Evolutionary conservation across 257 asterid genomes (phyloP).

Genomic region (Nicotiana noctiflora): DNA sequence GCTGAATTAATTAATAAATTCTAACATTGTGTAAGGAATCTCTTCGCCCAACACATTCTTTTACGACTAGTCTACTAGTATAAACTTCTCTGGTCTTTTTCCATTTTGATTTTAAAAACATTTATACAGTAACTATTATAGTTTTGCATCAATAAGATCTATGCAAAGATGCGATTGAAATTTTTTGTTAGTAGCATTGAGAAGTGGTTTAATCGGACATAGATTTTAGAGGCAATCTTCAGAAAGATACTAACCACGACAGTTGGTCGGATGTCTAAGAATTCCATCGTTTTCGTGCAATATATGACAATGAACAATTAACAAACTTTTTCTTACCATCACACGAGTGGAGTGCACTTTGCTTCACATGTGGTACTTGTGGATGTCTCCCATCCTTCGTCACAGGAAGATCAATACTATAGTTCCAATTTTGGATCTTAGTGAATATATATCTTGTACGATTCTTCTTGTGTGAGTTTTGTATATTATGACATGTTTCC

Average conservation of each 20-base stretch:
- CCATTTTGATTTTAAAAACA: too few species aligned
- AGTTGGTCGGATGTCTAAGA: constrained; percentile 32
- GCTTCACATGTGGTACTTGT: constrained; percentile 6
- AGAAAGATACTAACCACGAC: constrained; percentile 34
- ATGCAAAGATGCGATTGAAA: neutral
- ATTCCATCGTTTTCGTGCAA: neutral
- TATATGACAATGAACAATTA: neutral
- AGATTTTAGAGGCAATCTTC: constrained; percentile 32
- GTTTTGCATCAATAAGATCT: neutral
- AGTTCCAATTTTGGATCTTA: neutral
- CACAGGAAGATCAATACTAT: neutral
- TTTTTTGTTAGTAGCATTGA: neutral
- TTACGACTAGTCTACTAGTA: neutral
- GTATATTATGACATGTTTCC: too few species aligned
- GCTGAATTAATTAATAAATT: neutral
- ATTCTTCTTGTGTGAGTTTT: neutral
- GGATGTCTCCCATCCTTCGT: constrained; percentile 1
- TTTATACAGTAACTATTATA: neutral
- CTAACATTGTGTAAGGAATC: constrained; percentile 10
- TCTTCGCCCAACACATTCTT: neutral
- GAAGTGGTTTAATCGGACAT: constrained; percentile 23
- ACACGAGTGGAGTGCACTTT: neutral
- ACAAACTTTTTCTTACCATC: neutral
- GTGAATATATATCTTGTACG: neutral
- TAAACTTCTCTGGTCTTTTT: neutral